A percentile compares a stretch with the other conserved stretches of the same genome.
Conservation (phyloP, 768 basidiomycete genomes). For the Amanita polypyramis region DNA sequence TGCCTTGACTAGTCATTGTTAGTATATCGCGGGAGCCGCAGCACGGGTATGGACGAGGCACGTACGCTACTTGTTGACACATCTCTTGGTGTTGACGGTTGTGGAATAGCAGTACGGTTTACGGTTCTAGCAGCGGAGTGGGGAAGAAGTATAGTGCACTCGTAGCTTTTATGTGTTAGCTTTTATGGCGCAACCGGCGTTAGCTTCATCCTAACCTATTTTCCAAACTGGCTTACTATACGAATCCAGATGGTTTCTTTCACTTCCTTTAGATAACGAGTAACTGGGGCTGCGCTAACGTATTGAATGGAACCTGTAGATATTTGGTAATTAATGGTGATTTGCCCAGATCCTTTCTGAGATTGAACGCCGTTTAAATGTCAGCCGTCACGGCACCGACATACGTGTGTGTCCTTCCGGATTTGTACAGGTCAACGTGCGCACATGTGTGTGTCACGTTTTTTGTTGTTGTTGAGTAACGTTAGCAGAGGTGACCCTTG, state of each 20-base stretch:
- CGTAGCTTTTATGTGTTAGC: too few relatives aligned
- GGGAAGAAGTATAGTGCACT: too few relatives aligned
- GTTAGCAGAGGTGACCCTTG: not conserved
- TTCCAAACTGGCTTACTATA: not conserved
- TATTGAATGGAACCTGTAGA: not conserved
- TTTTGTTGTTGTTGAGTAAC: not conserved
- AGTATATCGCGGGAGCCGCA: slow-evolving; percentile 9
- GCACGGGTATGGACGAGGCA: slow-evolving; percentile 11
- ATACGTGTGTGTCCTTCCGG: not conserved
- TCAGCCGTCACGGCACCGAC: not conserved
- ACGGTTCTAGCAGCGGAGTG: not conserved
- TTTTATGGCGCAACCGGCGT: slow-evolving; percentile 1
- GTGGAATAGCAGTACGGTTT: not conserved
- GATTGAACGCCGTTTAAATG: slow-evolving; percentile 1
- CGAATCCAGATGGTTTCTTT: too few relatives aligned
- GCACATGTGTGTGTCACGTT: not conserved
- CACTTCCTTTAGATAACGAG: too few relatives aligned
- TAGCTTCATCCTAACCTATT: not conserved
- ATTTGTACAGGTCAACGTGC: not conserved
- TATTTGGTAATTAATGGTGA: not conserved
- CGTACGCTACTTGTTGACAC: slow-evolving; percentile 74
- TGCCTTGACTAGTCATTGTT: slow-evolving; percentile 51
- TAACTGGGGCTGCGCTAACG: slow-evolving; percentile 1
- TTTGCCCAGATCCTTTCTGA: not conserved
- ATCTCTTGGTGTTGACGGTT: slow-evolving; percentile 24